These are phyloP conservation scores for Lupinus albus DNA, from an alignment of 306 rosid species.

Conservation along the genomic window DNA sequence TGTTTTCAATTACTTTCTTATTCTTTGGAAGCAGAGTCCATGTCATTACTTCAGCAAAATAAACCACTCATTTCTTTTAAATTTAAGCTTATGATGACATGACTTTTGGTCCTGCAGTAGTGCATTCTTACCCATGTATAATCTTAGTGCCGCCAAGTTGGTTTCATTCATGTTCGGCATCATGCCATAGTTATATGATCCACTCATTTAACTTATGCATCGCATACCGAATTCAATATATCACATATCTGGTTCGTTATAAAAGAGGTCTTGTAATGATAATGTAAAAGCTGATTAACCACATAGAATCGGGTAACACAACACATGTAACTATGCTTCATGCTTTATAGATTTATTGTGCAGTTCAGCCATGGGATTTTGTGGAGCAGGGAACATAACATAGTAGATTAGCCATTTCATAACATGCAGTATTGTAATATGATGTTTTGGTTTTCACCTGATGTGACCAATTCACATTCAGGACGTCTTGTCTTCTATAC, in stretches of 20 bases:
- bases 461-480: constrained; percentile 2
- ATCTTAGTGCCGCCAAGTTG: not conserved
- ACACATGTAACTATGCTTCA: too few species aligned
- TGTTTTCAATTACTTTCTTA: not conserved
- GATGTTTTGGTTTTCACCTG: constrained; percentile 25
- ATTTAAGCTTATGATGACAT: not conserved
- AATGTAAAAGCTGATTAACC: too few species aligned
- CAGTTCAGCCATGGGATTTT: not conserved
- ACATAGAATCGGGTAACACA: too few species aligned
- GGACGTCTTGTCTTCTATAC: not conserved
- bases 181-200: too few species aligned
- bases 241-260: too few species aligned
- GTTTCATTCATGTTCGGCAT: not conserved
- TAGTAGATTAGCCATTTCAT: not conserved
- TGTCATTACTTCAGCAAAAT: not conserved
- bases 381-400: constrained; percentile 11
- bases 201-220: too few species aligned
- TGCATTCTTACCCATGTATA: not conserved
- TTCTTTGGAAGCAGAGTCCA: not conserved
- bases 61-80: not conserved
- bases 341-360: not conserved
- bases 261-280: too few species aligned
- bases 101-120: not conserved
- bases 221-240: too few species aligned
- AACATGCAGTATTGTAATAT: not conserved